Evolutionary conservation across 768 basidiomycete genomes (phyloP).

Genomic region (Coprinopsis sp.): DNA sequence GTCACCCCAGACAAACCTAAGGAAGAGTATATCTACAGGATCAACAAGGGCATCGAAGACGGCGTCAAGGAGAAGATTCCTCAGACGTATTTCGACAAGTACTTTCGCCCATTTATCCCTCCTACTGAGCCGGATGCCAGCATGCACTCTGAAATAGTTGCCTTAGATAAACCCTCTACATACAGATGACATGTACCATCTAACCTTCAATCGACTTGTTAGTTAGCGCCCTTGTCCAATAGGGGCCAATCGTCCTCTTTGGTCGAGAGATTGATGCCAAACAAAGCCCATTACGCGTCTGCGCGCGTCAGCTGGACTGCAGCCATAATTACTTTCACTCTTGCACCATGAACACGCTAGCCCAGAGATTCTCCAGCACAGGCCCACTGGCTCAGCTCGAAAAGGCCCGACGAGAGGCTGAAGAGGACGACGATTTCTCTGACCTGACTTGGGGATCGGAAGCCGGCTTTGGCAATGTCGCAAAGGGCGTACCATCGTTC

Average conservation of each 20-base stretch:
- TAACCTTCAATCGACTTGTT: too few species aligned
- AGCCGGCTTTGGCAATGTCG: conserved; percentile 75
- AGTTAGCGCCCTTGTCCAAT: too few species aligned
- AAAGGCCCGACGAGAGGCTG: conserved; percentile 42
- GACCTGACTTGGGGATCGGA: conserved; percentile 79
- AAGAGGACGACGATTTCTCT: conserved; percentile 59
- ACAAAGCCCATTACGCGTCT: conserved; percentile 37
- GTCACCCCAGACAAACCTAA: conserved; percentile 27
- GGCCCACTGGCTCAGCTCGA: conserved; percentile 44
- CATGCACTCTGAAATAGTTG: background rate
- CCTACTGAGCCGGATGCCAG: background rate
- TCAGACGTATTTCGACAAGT: conserved; percentile 37
- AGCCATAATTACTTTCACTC: conserved; percentile 6
- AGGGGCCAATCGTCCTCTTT: conserved; percentile 2
- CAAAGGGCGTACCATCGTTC: conserved; percentile 69
- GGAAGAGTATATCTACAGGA: conserved; percentile 41
- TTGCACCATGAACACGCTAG: conserved; percentile 69
- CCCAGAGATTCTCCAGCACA: conserved; percentile 60
- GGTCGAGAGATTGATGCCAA: conserved; percentile 21
- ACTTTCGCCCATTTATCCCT: conserved; percentile 40
- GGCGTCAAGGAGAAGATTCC: conserved; percentile 36
- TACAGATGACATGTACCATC: too few species aligned
- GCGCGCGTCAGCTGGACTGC: conserved; percentile 39
- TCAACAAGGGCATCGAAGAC: conserved; percentile 43
- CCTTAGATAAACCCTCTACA: background rate